These are phyloP conservation scores for Globisporangium spiculum DNA, from an alignment of 352 stramenopile species.

Conservation along the genomic window DNA sequence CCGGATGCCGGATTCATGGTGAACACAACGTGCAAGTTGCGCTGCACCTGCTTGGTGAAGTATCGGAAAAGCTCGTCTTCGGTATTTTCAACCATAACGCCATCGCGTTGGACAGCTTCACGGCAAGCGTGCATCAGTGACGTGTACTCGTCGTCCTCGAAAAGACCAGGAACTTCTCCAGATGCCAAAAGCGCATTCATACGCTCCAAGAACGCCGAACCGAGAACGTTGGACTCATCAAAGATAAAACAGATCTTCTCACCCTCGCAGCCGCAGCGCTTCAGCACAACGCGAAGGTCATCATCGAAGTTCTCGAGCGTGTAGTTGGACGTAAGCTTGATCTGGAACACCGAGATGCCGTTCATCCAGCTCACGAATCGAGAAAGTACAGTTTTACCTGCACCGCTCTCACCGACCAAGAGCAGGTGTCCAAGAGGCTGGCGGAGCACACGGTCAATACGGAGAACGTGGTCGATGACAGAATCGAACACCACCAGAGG, in stretches of 20 bases:
- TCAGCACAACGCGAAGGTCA: slow-evolving; percentile 97
- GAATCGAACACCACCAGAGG: slow-evolving; percentile 99
- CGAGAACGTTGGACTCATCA: slow-evolving; percentile 98
- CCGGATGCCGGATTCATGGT: slow-evolving; percentile 99
- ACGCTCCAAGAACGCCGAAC: slow-evolving; percentile 98
- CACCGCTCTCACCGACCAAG: slow-evolving; percentile 97
- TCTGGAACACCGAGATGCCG: slow-evolving; percentile 99
- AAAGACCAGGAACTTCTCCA: slow-evolving; percentile 99
- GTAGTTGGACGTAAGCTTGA: slow-evolving; percentile 99
- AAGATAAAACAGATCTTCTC: slow-evolving; percentile 99
- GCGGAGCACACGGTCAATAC: slow-evolving; percentile 97
- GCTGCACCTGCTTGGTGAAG: slow-evolving; percentile 98
- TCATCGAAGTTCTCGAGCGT: slow-evolving; percentile 99
- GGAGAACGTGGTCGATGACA: slow-evolving; percentile 98
- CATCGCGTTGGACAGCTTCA: slow-evolving; percentile 92
- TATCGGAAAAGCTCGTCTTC: slow-evolving; percentile 95
- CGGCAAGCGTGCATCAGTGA: slow-evolving; percentile 95
- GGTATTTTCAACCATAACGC: slow-evolving; percentile 90
- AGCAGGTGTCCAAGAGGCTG: slow-evolving; percentile 99
- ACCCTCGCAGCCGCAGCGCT: slow-evolving; percentile 95
- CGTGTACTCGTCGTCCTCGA: slow-evolving; percentile 99
- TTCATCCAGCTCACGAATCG: slow-evolving; percentile 99
- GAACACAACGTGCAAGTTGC: slow-evolving; percentile 99
- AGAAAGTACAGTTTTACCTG: slow-evolving; percentile 99
- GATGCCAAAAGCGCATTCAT: slow-evolving; percentile 99